Evolutionary conservation across 2,329 filamentous ascomycete species (phyloP), one percentile per base, ranked within the genome.

Genomic region (Thielaviopsis ethacetica): DNA sequence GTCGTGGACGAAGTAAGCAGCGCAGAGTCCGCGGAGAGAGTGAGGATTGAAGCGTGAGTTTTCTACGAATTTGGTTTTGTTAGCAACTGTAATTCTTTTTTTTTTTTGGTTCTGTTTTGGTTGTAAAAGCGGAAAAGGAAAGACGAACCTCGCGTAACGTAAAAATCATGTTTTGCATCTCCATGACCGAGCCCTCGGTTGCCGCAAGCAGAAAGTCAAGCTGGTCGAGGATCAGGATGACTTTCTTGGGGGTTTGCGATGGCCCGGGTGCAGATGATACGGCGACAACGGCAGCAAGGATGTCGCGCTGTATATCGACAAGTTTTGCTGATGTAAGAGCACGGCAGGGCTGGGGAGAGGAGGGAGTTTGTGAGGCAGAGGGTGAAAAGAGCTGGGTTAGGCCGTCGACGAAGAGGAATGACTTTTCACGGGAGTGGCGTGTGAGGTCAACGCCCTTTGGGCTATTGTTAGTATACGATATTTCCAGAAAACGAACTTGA

Each of bases 401-500:
- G 21, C 87, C 88, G 70, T 95, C 89, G 34, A 95, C 76, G 64
- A 89, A 91, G 51, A 74, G 72, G 65, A 95, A 85, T 56, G 76
- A 78, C 34, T 78, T 78, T 62, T 79, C 77, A 41, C 75, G 74
- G 57, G 72, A 70, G 4, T 84, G 69, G 5, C 75, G 75, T 19
- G 84, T 79, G 56, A 93, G 73, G 70, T 94, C 88, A 54, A 93
- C 67, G 2, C 86, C 87, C 79, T 86, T 13, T 55, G 21, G 24
- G 49, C 5, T 6, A 24, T 22, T 19, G 15, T 52, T 19, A 52
- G 9, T 5, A 52, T 52, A 15, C 2, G 49, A 52, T 22, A 24
- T 21, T 26, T n/a, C 10, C 5, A 5, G 15, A 44, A 44, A 44
- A 17, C 1, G 2, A 7, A 44, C 15, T 44, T 17, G n/a, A n/a